Base-by-base conservation (phyloP, 2,329 filamentous ascomycete species). In the Fusarium udum region DNA sequence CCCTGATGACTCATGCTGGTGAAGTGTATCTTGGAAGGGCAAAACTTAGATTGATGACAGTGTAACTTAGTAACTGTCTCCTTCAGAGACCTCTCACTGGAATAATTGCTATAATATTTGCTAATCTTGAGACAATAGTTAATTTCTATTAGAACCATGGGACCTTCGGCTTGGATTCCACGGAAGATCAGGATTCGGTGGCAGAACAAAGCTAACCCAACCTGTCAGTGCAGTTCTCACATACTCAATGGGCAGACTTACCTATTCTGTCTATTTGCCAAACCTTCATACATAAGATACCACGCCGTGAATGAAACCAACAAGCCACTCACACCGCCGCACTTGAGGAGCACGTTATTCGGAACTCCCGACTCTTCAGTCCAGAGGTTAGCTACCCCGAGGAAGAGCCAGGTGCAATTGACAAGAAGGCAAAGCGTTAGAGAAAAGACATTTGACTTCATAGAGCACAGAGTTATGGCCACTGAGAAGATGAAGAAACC, bases 361-460 rank as follows among this genome's bases (percentile, higher is more conserved):
- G 64, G 61, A 26, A 52, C 61, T 1, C 64, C 64, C 0, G 45
- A 52, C 4, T 67, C 61, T n/a, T 67, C 51, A 18, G 64, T 67
- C 11, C 14, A 66, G 3, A 67, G 61, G 3, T 67, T 67, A 2
- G 64, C 64, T 4, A 66, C 4, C 1, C 52, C 32, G 7, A 67
- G 64, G 2, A 67, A 42, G 1, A 67, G 28, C 64, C 64, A 67
- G 7, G 64, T 67, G 61, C 45, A 67, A 18, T 67, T 67, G 0
- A 67, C 61, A 7, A 67, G 64, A 4, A 67, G 39, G 4, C 43
- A 67, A 20, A 67, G 64, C 18, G 64, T 60, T 14, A 67, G 16
- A 66, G 64, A 67, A 42, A 67, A 67, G 20, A 66, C 64, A 36
- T 66, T 66, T 0, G 64, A 67, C 39, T 66, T 67, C 64, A 67